Evolutionary conservation across 371 early-diverging fungal genomes (phyloP), one percentile per base, ranked within the genome.

Genomic region (Parasitella parasitica): DNA sequence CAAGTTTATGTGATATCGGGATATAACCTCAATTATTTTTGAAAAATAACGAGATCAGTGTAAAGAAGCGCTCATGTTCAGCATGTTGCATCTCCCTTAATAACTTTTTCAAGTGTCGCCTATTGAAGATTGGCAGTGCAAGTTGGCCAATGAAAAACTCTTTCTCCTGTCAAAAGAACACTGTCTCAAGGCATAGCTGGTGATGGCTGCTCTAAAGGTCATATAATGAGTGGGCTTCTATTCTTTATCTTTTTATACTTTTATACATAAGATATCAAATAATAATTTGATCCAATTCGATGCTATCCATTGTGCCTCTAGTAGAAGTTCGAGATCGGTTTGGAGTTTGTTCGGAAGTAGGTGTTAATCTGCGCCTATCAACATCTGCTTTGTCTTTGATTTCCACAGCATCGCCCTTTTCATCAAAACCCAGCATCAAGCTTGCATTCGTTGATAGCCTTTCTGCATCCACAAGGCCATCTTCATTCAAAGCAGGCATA

Each of bases 241-340:
- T n/a, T n/a, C n/a, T n/a, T n/a, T n/a, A n/a, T n/a, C n/a, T n/a
- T n/a, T n/a, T n/a, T n/a, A n/a, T n/a, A n/a, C n/a, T n/a, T n/a
- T n/a, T n/a, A n/a, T n/a, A n/a, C n/a, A 30, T 5, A 30, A 30
- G 32, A 30, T 32, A 4, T 3, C 6, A 32, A 32, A 32, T 11
- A 32, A 32, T 6, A 32, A 32, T 32, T 32, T 32, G 37, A 35
- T 66, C 61, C 11, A 66, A 35, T 1, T 27, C 52, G 9, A 66
- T 32, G 20, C 43, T 60, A 51, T 66, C 66, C 43, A 66, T 24
- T 0, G 56, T 60, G 0, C 41, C 56, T 34, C 34, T 27, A 1
- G 66, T 66, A 27, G 66, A 66, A 9, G 61, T 32, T 12, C 61
- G 49, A 15, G 60, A 55, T 22, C 35, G 53, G 12, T 34, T 30